Evolutionary conservation across 441 rosid species (phyloP), one percentile per base, ranked within the genome.

Genomic region (Cnidoscolus chayamansa): DNA sequence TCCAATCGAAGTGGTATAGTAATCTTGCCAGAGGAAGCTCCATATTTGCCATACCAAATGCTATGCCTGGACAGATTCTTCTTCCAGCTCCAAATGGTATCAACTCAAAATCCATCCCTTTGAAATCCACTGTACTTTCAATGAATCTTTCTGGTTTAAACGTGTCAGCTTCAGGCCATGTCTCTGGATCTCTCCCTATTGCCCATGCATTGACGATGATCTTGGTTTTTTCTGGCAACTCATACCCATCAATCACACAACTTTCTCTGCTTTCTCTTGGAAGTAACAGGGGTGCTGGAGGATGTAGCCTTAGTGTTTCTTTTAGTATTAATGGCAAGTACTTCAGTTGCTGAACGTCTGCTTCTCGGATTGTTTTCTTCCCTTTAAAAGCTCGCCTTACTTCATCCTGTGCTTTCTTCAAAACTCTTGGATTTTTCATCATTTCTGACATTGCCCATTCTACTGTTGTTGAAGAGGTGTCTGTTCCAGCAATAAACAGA

Each of bases 401-500:
- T 73, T 88, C 89, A 0, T 63, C 84, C 0, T 88, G 89, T 35
- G 86, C 90, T 30, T 75, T 67, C 53, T 67, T 78, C 8, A 88
- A 49, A 19, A 86, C 81, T 59, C 69, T 75, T 0, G 86, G 86
- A 51, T 79, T 84, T 15, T 71, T 78, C 72, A 88, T 19, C 81
- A 86, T 81, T 76, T 86, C 85, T 0, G 88, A 78, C 10, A 88
- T 74, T 4, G 89, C 76, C 90, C 90, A 88, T 48, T 88, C 90
- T 63, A 86, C 82, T 6, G 81, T 50, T 72, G 84, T 83, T 0
- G 90, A 85, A 4, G 93, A 86, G 1, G 88, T 82, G 74, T 85
- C 89, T 0, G 89, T 84, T 6, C 88, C 93, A 0, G 86, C 90
- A 1, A 78, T 40, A 65, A 86, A 86, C 55, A 88, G 57, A 78